Conservation (phyloP, 192 early-diverging fungal genomes). For the Podila minutissima region DNA sequence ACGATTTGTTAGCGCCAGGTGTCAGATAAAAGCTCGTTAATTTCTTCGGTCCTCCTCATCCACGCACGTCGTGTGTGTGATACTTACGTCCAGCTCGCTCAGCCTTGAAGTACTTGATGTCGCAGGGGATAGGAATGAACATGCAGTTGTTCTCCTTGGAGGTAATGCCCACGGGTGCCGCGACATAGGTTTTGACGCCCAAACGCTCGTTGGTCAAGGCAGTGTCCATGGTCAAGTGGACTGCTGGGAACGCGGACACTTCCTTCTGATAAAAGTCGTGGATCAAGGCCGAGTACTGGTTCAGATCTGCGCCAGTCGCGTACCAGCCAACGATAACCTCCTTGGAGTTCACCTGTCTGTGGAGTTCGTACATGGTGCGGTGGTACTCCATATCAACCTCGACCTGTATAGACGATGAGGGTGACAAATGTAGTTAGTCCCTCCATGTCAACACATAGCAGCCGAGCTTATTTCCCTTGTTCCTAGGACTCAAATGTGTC, state of each 20-base stretch:
- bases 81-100: conserved; percentile 83
- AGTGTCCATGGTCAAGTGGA: conserved; percentile 91
- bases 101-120: conserved; percentile 90
- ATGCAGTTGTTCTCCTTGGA: conserved; percentile 81
- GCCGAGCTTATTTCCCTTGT: too few relatives aligned
- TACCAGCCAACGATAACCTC: conserved; percentile 98
- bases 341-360: conserved; percentile 89
- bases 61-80: not conserved
- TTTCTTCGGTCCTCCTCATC: too few relatives aligned
- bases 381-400: conserved; percentile 93
- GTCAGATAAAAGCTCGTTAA: too few relatives aligned
- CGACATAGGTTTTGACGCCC: conserved; percentile 79
- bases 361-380: conserved; percentile 84
- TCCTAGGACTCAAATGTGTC: too few relatives aligned
- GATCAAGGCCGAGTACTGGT: conserved; percentile 75
- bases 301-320: conserved; percentile 72
- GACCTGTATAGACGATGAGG: conserved; percentile 53
- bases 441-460: too few relatives aligned
- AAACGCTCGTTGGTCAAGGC: conserved; percentile 74
- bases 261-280: conserved; percentile 87
- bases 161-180: conserved; percentile 79
- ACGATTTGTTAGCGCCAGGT: not conserved
- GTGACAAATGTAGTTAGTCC: too few relatives aligned
- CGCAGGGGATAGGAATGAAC: conserved; percentile 89
- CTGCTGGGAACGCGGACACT: conserved; percentile 75